Base-by-base conservation (phyloP, 2,329 filamentous ascomycete genomes). In the Phyllosticta citrichinensis region DNA sequence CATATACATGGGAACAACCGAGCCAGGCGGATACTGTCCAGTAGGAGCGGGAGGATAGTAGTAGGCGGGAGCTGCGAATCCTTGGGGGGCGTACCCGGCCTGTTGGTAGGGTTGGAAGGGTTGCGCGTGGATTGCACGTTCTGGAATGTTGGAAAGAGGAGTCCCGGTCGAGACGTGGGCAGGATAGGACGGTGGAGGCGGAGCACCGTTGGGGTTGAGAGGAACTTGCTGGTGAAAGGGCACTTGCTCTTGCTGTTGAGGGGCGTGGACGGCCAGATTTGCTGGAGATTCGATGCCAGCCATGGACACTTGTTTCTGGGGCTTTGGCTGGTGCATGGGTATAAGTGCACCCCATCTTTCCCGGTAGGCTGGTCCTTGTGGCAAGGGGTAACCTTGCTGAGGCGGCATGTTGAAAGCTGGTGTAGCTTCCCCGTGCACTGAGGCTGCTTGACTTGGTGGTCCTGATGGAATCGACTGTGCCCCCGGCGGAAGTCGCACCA, bases 201-300 rank as follows among this genome's bases (percentile, higher is more conserved):
- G 74, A 81, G 24, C 78, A 76, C 81, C 81, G 63, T 79, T 79
- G 55, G 91, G 82, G 66, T 92, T 87, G 3, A 87, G 75, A 2
- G 92, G 93, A n/a, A 96, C 86, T 74, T 97, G 92, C 68, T 96
- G 92, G 67, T 96, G 91, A 79, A 97, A 97, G 0, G 92, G 89
- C 70, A 92, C 89, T 68, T 93, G 87, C 68, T 88, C 80, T 69
- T 87, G 83, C 65, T 84, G 80, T 68, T 84, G 83, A 14, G 83
- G 82, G 64, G 81, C 81, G 59, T 82, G 80, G 68, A 81, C 79
- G 27, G 79, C 77, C 75, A 85, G 77, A 66, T 80, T 80, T 5
- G 83, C 85, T 3, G 92, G 91, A 8, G 89, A 89, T 73, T 97
- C 94, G 66, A 97, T 96, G 68, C 91, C 91, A 62, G 91, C 89